Evolutionary conservation across 331 rosid genomes (phyloP).

Genomic region (Rhamnella rubrinervis): DNA sequence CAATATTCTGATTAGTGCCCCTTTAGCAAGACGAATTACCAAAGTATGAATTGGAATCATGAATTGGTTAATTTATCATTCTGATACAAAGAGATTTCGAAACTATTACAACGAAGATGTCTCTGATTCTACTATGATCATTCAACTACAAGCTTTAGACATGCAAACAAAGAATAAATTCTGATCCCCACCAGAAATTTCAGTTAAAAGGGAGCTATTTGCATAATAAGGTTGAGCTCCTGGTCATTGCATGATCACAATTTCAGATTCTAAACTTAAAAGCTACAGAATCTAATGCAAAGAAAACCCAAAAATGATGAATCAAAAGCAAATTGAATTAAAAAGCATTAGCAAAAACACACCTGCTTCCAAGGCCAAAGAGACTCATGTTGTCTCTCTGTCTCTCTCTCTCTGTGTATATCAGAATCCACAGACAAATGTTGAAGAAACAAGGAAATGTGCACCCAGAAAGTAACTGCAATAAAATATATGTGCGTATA

Average conservation of each 20-base stretch:
- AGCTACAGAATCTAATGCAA: no score
- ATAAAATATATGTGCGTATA: no score
- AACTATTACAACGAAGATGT: neutral
- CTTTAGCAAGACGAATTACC: neutral
- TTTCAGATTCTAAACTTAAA: no score
- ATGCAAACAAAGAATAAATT: neutral
- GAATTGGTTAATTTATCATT: neutral
- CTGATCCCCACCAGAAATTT: no score
- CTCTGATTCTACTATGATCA: neutral
- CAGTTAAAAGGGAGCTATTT: no score
- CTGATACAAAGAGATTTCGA: neutral
- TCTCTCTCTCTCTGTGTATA: conserved; percentile 13
- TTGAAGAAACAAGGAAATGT: conserved; percentile 11
- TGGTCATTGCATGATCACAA: no score
- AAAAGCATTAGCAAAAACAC: neutral
- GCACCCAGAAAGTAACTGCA: neutral
- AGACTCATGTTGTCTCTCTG: conserved; percentile 68
- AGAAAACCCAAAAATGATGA: neutral
- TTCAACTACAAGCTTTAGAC: neutral
- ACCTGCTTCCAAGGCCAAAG: conserved; percentile 95
- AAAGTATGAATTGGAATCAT: neutral
- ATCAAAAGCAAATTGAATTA: no score
- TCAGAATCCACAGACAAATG: conserved; percentile 19
- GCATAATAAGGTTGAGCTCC: no score
- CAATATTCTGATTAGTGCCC: conserved; percentile 2